Base-by-base conservation (phyloP, 805 yeast species). In the Metschnikowia orientalis region DNA sequence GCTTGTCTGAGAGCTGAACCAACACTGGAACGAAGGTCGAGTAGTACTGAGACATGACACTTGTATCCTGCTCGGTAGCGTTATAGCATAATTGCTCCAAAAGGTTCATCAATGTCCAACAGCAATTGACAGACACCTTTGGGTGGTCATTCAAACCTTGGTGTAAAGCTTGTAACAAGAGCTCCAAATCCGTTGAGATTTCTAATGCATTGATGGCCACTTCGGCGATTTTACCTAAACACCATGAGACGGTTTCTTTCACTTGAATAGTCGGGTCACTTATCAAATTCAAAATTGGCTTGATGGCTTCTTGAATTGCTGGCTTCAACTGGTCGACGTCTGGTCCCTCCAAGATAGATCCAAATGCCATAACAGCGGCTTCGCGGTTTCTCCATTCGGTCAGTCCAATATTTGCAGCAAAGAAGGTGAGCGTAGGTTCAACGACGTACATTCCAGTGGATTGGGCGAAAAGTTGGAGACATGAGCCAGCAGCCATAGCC, bases 351-450 rank as follows among this genome's bases (percentile, higher is more conserved):
- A 92, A 71, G 39, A 92, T 86, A 8, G 97, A 88, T 20, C 98
- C 98, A 56, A 92, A 92, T 0, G 98, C 97, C 98, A 92, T 92
- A 5, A 92, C 96, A 2, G 97, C 95, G 16, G 97, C 97, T 63
- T 92, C 98, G 50, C 95, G 80, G 35, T 76, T 63, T 60, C 92
- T 77, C 98, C 98, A 92, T 8, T 54, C 55, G 9, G 41, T 28
- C 42, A 52, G 53, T 37, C 69, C 64, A 34, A 92, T 73, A 53
- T 85, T 83, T 28, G 73, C 69, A 47, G 81, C 89, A 19, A 92
- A 96, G 65, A 88, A 92, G 35, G 70, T 73, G 43, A 92, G 62
- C 4, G 95, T 84, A 25, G 94, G 90, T 42, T 79, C 84, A 26
- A 90, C 86, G 23, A 92, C 89, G 45, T 79, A 79, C 54, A 82